phyloP scores from a whole-genome alignment of 805 yeast species.

The Ogataea pilisensis region DNA sequence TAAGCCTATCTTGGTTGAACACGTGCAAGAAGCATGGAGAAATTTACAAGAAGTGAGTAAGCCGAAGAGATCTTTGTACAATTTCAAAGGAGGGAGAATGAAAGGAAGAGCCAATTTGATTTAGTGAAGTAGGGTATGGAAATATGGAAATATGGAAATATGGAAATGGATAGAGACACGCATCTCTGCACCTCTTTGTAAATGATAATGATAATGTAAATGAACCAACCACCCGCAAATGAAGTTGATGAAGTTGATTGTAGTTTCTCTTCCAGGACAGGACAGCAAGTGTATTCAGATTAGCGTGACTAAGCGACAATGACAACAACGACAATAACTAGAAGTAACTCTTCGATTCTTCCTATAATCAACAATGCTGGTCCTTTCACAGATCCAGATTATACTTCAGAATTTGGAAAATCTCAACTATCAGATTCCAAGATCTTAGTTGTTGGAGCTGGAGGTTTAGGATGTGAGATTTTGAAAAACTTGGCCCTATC shows the following conservation, averaged over 20 bases:
- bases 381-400: constrained; percentile 31
- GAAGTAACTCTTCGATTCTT: constrained; percentile 1
- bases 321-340: neutral
- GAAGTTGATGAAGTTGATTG: neutral
- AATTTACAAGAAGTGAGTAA: constrained; percentile 56
- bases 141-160: neutral
- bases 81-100: constrained; percentile 68
- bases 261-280: neutral
- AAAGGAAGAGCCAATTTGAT: constrained; percentile 50
- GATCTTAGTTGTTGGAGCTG: constrained; percentile 63
- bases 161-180: neutral
- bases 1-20: constrained; percentile 72
- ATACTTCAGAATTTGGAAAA: constrained; percentile 21
- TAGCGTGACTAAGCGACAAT: too few species aligned
- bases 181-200: neutral
- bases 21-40: constrained; percentile 88
- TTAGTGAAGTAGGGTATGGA: constrained; percentile 1
- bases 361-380: constrained; percentile 20
- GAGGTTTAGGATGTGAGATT: constrained; percentile 82
- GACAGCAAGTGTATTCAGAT: neutral
- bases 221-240: too few species aligned
- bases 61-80: constrained; percentile 59
- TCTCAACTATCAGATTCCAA: constrained; percentile 21
- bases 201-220: neutral
- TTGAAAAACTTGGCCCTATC: constrained; percentile 64